Evolutionary conservation across 176 grass and related monocot species (phyloP), one percentile per base, ranked within the genome.

Genomic region (Oryza nivara): DNA sequence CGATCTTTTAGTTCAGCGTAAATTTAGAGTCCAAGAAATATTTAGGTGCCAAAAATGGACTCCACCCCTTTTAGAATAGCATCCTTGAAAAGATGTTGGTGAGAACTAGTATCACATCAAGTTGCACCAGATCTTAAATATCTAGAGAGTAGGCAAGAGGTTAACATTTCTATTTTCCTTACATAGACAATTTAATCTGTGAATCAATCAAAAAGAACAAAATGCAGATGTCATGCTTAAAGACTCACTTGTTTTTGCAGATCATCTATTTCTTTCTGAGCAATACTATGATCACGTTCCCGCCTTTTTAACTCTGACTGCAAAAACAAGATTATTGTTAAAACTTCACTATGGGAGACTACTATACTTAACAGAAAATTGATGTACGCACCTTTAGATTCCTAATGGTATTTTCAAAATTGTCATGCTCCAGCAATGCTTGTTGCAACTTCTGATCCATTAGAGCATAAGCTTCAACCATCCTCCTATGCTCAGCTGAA

Each of bases 361-460:
- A 41, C 40, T 67, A 85, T 74, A 88, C 25, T 41, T 61, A 83
- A 84, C 64, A 38, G 12, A 38, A 38, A 72, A 47, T 10, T 4
- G 32, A 88, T 72, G 13, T 6, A 3, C 49, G 28, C 46, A 68
- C 96, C 96, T 94, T 96, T 65, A 99, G 84, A 70, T 93, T 96
- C 78, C 93, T 84, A 65, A 96, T 94, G 38, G 72, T 89, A 68
- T 84, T 94, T 77, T 99, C 93, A 88, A 99, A 92, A 89, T 92
- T 99, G 65, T 94, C 96, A 76, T 99, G 93, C 75, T 94, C 96
- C 68, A 96, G 70, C 46, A 96, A 78, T 85, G 96, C 88, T 73
- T 96, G 96, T 77, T 99, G 93, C 88, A 99, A 85, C 82, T 96
- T 99, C 88, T 99, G 88, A 65, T 94, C 92, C 86, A 99, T 93